A percentile compares a stretch with the other conserved stretches of the same genome.
phyloP scores from a whole-genome alignment of 768 basidiomycete species.

The Rubroboletus pulcherrimus region DNA sequence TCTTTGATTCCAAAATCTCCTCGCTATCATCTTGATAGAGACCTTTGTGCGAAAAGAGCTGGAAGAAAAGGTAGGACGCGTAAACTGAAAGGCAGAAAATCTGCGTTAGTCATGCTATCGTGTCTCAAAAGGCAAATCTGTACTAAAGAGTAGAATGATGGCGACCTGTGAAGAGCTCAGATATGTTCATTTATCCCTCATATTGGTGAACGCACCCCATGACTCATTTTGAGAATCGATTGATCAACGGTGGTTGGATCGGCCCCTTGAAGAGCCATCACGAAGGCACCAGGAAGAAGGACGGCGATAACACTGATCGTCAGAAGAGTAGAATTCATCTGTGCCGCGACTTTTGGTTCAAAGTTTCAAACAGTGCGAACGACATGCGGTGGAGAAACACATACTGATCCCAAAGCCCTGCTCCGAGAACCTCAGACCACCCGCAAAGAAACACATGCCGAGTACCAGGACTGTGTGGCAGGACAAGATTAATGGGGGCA shows the following conservation, averaged over 20 bases:
- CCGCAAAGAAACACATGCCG: slow-evolving; percentile 83
- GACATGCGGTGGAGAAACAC: slow-evolving; percentile 18
- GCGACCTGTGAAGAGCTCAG: slow-evolving; percentile 50
- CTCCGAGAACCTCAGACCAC: slow-evolving; percentile 71
- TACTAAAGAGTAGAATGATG: slow-evolving; percentile 74
- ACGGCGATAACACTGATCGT: slow-evolving; percentile 76
- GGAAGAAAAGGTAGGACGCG: slow-evolving; percentile 69
- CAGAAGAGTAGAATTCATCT: slow-evolving; percentile 70
- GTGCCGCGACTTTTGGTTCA: slow-evolving; percentile 55
- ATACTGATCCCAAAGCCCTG: slow-evolving; percentile 72
- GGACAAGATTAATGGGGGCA: not conserved
- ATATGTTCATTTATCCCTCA: not conserved
- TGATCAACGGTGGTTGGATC: slow-evolving; percentile 31
- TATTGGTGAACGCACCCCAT: slow-evolving; percentile 48
- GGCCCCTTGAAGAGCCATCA: slow-evolving; percentile 46
- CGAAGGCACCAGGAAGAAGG: slow-evolving; percentile 74
- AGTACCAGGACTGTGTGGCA: slow-evolving; percentile 64
- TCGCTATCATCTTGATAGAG: slow-evolving; percentile 52
- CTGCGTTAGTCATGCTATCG: not conserved
- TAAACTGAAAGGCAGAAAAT: slow-evolving; percentile 51
- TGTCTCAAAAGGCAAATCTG: slow-evolving; percentile 19
- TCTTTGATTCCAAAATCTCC: slow-evolving; percentile 36
- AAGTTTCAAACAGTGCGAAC: not conserved
- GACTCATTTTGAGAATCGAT: slow-evolving; percentile 69
- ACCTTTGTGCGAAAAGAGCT: slow-evolving; percentile 72